Base-by-base conservation (phyloP, 2,329 filamentous ascomycete genomes). In the Fusarium nanum region DNA sequence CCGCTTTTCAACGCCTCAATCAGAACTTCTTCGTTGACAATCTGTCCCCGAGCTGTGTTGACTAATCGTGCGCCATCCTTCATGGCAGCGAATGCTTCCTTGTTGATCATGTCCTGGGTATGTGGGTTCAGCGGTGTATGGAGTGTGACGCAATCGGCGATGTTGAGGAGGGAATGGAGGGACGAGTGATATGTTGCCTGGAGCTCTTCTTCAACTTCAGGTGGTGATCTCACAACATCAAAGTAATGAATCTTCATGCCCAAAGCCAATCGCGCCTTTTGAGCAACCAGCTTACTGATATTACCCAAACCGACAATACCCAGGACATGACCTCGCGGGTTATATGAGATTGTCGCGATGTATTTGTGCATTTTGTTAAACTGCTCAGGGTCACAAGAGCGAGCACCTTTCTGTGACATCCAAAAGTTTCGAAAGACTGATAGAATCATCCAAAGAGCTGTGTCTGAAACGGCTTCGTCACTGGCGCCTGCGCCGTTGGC, bases 221-320 rank as follows among this genome's bases (percentile, higher is more conserved):
- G 34, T 0, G 76, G 53, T 1, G 72, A 68, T 1, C 78, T 71
- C 1, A 76, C 72, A 7, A 77, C 76, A 32, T 89, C 87, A 42
- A 86, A 81, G 53, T 89, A 89, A 12, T 83, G 76, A 18, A 88
- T 83, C 9, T 81, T 76, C 86, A 89, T 88, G 1, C 84, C 85
- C n/a, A 88, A 79, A 0, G 82, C 83, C 0, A 72, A 61, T 1
- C 74, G 60, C 0, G 79, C 81, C 53, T 83, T 88, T 52, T 83
- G 76, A 1, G 85, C 86, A 4, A 88, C 78, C 28, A 78, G 72
- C 64, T 78, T 82, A 61, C 81, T 79, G 57, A 84, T 83, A 25
- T 83, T 82, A 6, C 70, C 87, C 3, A 88, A 72, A 0, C 87
- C 87, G 4, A 88, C 80, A 6, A 89, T 84, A 2, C 86, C 86